phyloP scores from a whole-genome alignment of 495 filamentous ascomycete genomes.

The Aspergillus nanangensis region DNA sequence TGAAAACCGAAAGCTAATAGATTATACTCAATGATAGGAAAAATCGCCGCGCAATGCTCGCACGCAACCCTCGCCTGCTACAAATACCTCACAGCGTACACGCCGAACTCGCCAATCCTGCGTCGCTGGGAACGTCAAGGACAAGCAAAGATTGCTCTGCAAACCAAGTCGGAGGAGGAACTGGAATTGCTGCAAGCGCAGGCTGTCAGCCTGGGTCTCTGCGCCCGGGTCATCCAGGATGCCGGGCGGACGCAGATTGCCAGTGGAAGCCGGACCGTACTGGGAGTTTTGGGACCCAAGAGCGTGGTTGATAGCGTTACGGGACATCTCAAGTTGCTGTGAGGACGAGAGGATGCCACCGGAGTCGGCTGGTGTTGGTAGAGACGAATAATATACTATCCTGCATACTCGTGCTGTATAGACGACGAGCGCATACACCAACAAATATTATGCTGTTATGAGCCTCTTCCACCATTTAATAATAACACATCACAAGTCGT shows the following conservation, averaged over 20 bases:
- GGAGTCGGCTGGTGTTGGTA: too few species aligned
- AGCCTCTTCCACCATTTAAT: too few species aligned
- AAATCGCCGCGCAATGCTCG: conserved; percentile 95
- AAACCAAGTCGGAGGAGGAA: conserved; percentile 78
- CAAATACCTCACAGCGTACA: conserved; percentile 65
- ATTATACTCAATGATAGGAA: conserved; percentile 51
- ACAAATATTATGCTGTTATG: too few species aligned
- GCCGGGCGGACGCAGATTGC: conserved; percentile 97
- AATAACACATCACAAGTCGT: too few species aligned
- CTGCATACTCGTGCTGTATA: too few species aligned
- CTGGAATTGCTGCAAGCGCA: conserved; percentile 69
- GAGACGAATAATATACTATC: too few species aligned
- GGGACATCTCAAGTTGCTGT: conserved; percentile 83
- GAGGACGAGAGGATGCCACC: conserved; percentile 8
- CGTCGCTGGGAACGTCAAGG: conserved; percentile 77
- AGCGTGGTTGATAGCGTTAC: conserved; percentile 83
- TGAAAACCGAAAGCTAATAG: not conserved
- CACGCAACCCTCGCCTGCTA: conserved; percentile 97
- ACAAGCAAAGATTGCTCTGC: conserved; percentile 89
- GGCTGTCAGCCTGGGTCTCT: conserved; percentile 79
- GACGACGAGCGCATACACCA: too few species aligned
- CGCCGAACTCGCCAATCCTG: conserved; percentile 61
- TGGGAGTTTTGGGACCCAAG: conserved; percentile 87
- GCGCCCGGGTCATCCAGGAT: conserved; percentile 84
- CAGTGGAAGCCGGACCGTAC: conserved; percentile 82